Evolutionary conservation across 2,329 filamentous ascomycete genomes (phyloP).

Genomic region (Clonostachys byssicola): DNA sequence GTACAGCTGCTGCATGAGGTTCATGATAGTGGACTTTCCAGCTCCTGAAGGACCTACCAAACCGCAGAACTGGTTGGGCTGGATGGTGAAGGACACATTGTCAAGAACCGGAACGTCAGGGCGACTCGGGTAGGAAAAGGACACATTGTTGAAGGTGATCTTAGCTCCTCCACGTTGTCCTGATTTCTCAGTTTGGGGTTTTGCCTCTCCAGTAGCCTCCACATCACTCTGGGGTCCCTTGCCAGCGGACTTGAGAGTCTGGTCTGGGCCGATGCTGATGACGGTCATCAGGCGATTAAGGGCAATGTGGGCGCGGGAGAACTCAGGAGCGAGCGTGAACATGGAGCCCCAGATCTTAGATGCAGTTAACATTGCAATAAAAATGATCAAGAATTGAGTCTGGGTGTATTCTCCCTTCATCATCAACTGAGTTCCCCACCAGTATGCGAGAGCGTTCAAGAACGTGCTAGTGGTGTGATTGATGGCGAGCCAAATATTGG

Average conservation of each 20-base stretch:
- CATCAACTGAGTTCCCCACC: slow-evolving; percentile 63
- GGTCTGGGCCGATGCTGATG: slow-evolving; percentile 10
- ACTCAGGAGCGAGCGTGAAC: slow-evolving; percentile 60
- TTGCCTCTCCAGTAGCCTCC: neutral
- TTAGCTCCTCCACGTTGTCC: neutral
- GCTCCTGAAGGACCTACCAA: slow-evolving; percentile 41
- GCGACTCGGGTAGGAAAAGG: slow-evolving; percentile 5
- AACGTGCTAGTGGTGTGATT: slow-evolving; percentile 47
- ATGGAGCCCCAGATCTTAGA: slow-evolving; percentile 60
- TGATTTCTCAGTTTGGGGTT: neutral
- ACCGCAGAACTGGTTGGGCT: slow-evolving; percentile 51
- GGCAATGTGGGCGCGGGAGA: slow-evolving; percentile 52
- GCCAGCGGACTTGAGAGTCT: slow-evolving; percentile 1
- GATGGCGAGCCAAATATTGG: slow-evolving; percentile 41
- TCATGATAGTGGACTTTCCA: slow-evolving; percentile 42
- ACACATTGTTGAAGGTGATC: slow-evolving; percentile 4
- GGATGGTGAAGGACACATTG: slow-evolving; percentile 55
- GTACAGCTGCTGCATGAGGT: slow-evolving; percentile 50
- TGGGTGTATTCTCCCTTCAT: slow-evolving; percentile 48
- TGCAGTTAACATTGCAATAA: slow-evolving; percentile 56
- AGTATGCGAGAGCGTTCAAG: slow-evolving; percentile 61
- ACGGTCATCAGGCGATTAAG: slow-evolving; percentile 37
- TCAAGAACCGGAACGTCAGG: slow-evolving; percentile 38
- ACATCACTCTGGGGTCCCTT: neutral
- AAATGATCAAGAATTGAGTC: slow-evolving; percentile 59